Evolutionary conservation across 345 rosid genomes (phyloP).

Genomic region (Populus simonii): DNA sequence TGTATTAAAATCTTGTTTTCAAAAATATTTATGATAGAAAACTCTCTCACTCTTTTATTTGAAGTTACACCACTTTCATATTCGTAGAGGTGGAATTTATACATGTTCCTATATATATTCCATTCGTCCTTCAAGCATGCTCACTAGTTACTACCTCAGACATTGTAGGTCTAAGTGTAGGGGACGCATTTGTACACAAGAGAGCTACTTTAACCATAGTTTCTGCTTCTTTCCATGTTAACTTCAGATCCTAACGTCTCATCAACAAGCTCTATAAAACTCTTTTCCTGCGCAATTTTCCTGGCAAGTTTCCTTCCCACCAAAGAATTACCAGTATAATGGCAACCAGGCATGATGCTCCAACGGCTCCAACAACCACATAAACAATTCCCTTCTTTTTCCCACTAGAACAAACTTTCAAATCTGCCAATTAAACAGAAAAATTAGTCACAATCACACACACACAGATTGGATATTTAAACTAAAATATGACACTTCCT

Average conservation of each 20-base stretch:
- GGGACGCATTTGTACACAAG: constrained; percentile 27
- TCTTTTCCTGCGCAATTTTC: constrained; percentile 7
- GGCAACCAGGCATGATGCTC: constrained; percentile 14
- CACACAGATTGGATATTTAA: background rate
- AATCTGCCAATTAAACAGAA: constrained; percentile 10
- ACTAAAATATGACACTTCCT: background rate
- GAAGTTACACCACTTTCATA: too few species aligned
- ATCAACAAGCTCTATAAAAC: constrained; percentile 21
- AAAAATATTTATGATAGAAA: too few species aligned
- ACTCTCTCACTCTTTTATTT: too few species aligned
- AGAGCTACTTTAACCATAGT: constrained; percentile 23
- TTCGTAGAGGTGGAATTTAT: too few species aligned
- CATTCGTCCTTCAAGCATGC: constrained; percentile 23
- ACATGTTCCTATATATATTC: too few species aligned
- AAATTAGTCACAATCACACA: background rate
- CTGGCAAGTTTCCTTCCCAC: constrained; percentile 19
- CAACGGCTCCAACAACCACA: constrained; percentile 16
- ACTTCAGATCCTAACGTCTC: constrained; percentile 7
- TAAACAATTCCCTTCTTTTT: constrained; percentile 8
- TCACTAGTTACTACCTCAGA: constrained; percentile 17
- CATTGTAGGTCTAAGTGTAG: constrained; percentile 28
- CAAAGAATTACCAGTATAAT: constrained; percentile 21
- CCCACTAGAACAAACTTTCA: constrained; percentile 12
- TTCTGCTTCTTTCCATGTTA: constrained; percentile 20
- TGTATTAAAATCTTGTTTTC: too few species aligned